phyloP scores from a whole-genome alignment of 2,329 filamentous ascomycete species.

The Scytalidium sp. region DNA sequence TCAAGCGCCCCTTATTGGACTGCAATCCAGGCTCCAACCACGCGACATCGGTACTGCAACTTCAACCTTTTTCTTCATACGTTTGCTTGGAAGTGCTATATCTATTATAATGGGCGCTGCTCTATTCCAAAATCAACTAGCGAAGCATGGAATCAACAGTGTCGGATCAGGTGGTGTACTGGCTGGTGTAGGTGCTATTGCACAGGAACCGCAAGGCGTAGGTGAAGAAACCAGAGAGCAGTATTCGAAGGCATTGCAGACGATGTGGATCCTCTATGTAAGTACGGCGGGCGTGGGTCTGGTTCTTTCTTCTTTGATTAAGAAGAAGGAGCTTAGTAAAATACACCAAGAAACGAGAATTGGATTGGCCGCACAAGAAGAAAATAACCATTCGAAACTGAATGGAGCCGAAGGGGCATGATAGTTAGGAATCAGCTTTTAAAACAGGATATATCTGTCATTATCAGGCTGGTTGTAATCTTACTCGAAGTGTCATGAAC shows the following conservation, averaged over 20 bases:
- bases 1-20: conserved; percentile 50
- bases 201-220: background rate
- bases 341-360: conserved; percentile 48
- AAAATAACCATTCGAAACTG: too few relatives aligned
- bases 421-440: too few relatives aligned
- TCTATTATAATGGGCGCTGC: conserved; percentile 44
- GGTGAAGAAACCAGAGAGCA: background rate
- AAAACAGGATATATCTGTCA: too few relatives aligned
- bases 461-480: too few relatives aligned
- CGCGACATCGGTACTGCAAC: conserved; percentile 43
- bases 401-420: too few relatives aligned
- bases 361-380: conserved; percentile 25
- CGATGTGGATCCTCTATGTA: conserved; percentile 1
- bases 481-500: too few relatives aligned
- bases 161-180: conserved; percentile 21
- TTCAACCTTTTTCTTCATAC: conserved; percentile 45
- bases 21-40: conserved; percentile 46
- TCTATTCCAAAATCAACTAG: conserved; percentile 54
- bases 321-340: conserved; percentile 24
- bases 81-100: conserved; percentile 38
- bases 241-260: conserved; percentile 1
- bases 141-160: conserved; percentile 25
- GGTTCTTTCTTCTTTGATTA: conserved; percentile 27
- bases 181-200: background rate
- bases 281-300: conserved; percentile 18